Conservation (phyloP, 306 rosid genomes). For the Oemleria cerasiformis region DNA sequence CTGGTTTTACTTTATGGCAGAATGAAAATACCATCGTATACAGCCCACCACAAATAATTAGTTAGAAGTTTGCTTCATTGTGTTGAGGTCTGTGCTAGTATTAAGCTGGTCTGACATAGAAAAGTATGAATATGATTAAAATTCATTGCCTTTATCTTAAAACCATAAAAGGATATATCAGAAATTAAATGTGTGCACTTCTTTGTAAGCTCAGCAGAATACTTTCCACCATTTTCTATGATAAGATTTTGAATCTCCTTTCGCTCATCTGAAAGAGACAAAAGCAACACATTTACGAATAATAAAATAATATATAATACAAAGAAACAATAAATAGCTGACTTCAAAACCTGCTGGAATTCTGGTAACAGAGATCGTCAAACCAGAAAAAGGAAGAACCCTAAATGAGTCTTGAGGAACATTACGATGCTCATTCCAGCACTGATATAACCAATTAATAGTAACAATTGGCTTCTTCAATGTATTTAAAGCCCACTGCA, state of each 20-base stretch:
- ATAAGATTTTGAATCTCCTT: constrained; percentile 67
- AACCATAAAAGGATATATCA: constrained; percentile 72
- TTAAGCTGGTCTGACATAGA: not conserved
- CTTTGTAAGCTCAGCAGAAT: constrained; percentile 80
- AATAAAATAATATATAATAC: not conserved
- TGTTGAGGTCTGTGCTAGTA: constrained; percentile 3
- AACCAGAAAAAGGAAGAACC: constrained; percentile 87
- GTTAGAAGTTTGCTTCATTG: constrained; percentile 4
- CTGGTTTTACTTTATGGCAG: not conserved
- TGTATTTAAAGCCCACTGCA: constrained; percentile 89
- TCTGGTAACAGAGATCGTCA: constrained; percentile 80
- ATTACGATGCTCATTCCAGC: constrained; percentile 87
- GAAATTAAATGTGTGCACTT: constrained; percentile 90
- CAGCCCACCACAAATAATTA: not conserved
- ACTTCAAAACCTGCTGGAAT: constrained; percentile 67
- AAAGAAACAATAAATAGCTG: constrained; percentile 33
- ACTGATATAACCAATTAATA: constrained; percentile 75
- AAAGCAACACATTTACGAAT: constrained; percentile 22
- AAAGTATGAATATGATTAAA: constrained; percentile 22
- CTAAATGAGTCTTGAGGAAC: constrained; percentile 87
- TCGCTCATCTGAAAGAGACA: constrained; percentile 63
- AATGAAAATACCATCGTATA: not conserved
- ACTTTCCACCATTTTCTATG: constrained; percentile 80
- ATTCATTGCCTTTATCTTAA: constrained; percentile 19
- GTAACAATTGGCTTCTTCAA: constrained; percentile 94